Conservation (phyloP, 2,329 filamentous ascomycete genomes). For the Scopulariopsis brevicaulis region DNA sequence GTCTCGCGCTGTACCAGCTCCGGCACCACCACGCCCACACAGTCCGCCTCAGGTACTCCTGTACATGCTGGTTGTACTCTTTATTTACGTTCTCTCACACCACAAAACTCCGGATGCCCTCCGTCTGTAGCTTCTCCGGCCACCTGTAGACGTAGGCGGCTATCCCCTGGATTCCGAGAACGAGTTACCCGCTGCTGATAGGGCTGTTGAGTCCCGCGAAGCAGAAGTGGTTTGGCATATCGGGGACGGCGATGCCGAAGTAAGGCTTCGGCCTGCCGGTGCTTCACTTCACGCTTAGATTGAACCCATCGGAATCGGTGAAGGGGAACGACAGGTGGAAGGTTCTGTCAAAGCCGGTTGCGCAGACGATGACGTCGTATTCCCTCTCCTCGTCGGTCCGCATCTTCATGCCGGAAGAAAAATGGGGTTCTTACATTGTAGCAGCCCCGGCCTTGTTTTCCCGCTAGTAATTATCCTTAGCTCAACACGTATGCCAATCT, state of each 20-base stretch:
- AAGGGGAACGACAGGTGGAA: slow-evolving; percentile 50
- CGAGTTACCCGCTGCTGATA: slow-evolving; percentile 53
- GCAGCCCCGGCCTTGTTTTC: too few relatives aligned
- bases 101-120: slow-evolving; percentile 52
- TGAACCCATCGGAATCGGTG: slow-evolving; percentile 32
- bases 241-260: slow-evolving; percentile 49
- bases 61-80: slow-evolving; percentile 49
- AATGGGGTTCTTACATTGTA: too few relatives aligned
- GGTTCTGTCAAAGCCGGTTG: slow-evolving; percentile 54
- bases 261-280: slow-evolving; percentile 53
- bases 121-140: slow-evolving; percentile 52
- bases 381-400: slow-evolving; percentile 41
- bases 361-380: slow-evolving; percentile 56
- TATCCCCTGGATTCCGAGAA: slow-evolving; percentile 55
- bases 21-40: slow-evolving; percentile 52
- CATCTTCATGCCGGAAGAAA: slow-evolving; percentile 53
- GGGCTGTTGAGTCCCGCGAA: slow-evolving; percentile 49
- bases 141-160: slow-evolving; percentile 56
- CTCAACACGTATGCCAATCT: too few relatives aligned
- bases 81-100: slow-evolving; percentile 48
- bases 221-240: slow-evolving; percentile 57
- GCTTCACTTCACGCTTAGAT: slow-evolving; percentile 45
- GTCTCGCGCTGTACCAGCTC: slow-evolving; percentile 58
- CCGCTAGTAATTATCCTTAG: too few relatives aligned
- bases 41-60: slow-evolving; percentile 41